Base-by-base conservation (phyloP, 352 stramenopile genomes). In the Phytopythium vexans region DNA sequence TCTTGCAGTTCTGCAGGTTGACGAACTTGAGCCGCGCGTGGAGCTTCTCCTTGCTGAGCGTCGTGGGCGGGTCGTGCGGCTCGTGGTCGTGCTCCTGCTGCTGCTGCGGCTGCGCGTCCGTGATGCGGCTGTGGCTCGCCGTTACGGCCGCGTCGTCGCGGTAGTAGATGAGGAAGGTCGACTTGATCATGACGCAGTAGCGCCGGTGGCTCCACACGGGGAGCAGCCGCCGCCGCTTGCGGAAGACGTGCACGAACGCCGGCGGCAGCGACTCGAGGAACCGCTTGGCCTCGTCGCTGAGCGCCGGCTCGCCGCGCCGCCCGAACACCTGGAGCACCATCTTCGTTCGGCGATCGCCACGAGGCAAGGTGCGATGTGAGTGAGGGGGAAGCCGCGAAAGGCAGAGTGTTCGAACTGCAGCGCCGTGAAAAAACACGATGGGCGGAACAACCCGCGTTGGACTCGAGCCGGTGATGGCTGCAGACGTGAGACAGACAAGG, bases 131-230 rank as follows among this genome's bases (percentile, higher is more conserved):
- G 21, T 27, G 21, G 34, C 61, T 68, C 2, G 49, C 54, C 41
- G 58, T 16, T 11, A 50, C 52, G 8, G 41, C 44, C 10, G 61
- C 56, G 35, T 88, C 77, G 27, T 88, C 78, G 62, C 85, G 85
- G 59, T 90, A 90, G 68, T 91, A 95, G 15, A 95, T 67, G 40
- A 95, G 57, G 57, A 69, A 95, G 41, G 74, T 90, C 50, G 85
- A 90, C 64, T 95, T 95, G 72, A 95, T 92, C 81, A 91, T 81
- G 48, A 74, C 60, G 66, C 83, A 92, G 68, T 95, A 95, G 66
- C 88, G 91, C 61, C 88, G 62, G 34, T 81, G 89, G 63, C 75
- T 87, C 85, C 85, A 95, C 3, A 93, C 80, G 1, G 81, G 85
- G 36, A 93, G 58, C 8, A 95, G 39, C 43, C 92, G 84, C 10